Evolutionary conservation across 805 yeast species (phyloP), one percentile per base, ranked within the genome.

Genomic region (Yarrowia deformans): DNA sequence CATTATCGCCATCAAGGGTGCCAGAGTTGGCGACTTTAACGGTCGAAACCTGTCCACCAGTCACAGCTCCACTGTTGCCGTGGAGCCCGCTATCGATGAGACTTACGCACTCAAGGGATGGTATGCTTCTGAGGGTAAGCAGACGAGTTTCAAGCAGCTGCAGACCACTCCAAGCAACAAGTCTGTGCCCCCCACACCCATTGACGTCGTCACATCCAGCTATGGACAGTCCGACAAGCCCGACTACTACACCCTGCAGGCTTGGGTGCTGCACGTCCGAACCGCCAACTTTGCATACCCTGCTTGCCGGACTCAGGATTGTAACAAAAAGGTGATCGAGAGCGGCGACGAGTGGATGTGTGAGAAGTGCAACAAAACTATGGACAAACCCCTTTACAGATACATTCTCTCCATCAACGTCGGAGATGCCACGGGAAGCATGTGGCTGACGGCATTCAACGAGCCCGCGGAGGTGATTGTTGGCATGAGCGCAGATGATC

Each of bases 1-100:
- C 0, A 93, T 94, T n/a, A 82, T 95, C 49, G 98, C 97, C 1
- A 83, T 93, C 74, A 94, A 94, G 80, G 97, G 97, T 70, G 94
- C 90, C 61, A 89, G 91, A 76, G 90, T 94, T 42, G 87, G 89
- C 69, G 98, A 93, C 76, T 95, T 91, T 77, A 88, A 89, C 70
- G 98, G 98, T 34, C 88, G 94, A 76, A 84, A 91, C 14, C 82
- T 95, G 73, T 89, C 97, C 0, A 84, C 93, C 78, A 87, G 93
- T 32, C 91, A 89, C 71, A 84, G 91, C 12, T 93, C 97, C 23
- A 84, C 90, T 1, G 80, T 95, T 72, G 78, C 87, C 45, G 84
- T 90, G 13, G 91, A 91, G 75, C 99, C 99, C 1, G 97, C 93
- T 76, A 85, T 90, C 29, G 88, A 91, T 19, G 97, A 92, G 77